Evolutionary conservation across 129 eudicot species (phyloP), one percentile per base, ranked within the genome.

Genomic region (Lactuca saligna): DNA sequence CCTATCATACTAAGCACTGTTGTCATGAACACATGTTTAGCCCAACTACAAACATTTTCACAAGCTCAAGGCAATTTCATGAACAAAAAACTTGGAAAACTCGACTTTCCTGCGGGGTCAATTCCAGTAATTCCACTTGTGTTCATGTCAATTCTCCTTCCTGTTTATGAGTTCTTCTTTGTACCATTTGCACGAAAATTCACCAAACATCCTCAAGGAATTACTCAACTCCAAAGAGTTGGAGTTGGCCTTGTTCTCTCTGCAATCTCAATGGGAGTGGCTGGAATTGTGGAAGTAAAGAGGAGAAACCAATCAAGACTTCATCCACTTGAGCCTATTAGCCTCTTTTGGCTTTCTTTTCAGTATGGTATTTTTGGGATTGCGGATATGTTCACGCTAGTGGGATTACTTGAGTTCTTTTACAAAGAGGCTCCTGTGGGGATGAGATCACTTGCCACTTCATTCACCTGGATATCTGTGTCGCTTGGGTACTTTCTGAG

Each of bases 31-130:
- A 89, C 96, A 9, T 83, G 89, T 57, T 71, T 89, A 79, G 96
- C 96, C 17, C 96, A 88, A 65, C 87, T 88, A 50, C 96, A 85
- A 53, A 88, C 96, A 54, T 88, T 85, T 80, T 89, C 92, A 31
- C 81, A 83, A 32, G 84, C 81, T 57, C 96, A 88, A 72, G 87
- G 91, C 25, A 68, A 65, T 50, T 46, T 69, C 38, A 83, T 83
- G 91, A 60, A 85, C 82, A 66, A 54, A 17, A 46, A 51, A 15
- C 72, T 88, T 3, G 80, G 85, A 13, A 72, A 80, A 31, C 75
- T 78, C 65, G 15, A 83, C 33, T 81, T 86, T 67, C 91, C 96
- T 20, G 68, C 89, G 4, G 75, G 87, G 13, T 86, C 89, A 31
- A 65, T 89, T 31, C 96, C 96, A 1, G 88, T 83, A 10, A 89